Evolutionary conservation across 345 rosid genomes (phyloP), one percentile per base, ranked within the genome.

Genomic region (Brassica incana): DNA sequence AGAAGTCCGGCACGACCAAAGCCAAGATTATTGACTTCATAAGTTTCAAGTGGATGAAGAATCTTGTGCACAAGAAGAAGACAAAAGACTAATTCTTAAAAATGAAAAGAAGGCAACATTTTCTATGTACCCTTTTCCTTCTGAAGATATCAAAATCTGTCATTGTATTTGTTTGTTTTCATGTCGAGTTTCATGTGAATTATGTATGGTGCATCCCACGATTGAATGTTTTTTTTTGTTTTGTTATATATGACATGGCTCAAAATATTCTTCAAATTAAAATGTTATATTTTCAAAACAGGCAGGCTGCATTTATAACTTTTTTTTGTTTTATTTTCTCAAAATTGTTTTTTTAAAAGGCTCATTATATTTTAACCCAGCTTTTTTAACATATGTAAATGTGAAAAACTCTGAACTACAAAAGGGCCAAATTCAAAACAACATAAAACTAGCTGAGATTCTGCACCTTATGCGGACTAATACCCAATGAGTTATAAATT

Each of bases 31-130:
- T 88, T 48, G 86, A 82, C 5, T 32, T 77, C 50, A 80, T 38
- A 63, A 77, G 87, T 80, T 59, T 88, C 85, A 91, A 86, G 76
- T 88, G 97, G 93, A 73, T 88, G 77, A 88, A 87, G 82, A 82
- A 62, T 69, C 85, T 74, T 40, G 87, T 84, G 73, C 78, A 27
- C 69, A 85, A 74, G 78, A 90, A 87, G 69, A 75, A 67, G 78
- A 78, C 86, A 73, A 78, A 78, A 54, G 76, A 71, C 67, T 78
- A 27, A 5, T 64, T 36, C 75, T 48, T 77, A 20, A 77, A 77
- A 60, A 36, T 25, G 8, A 15, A 59, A 40, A 27, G 1, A 32
- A 14, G n/a, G 5, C 5, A 61, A 73, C n/a, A 15, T n/a, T 8
- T 65, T 29, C 6, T 62, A 4, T 60, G 69, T 30, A 63, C n/a